Conservation (phyloP, 2,329 filamentous ascomycete genomes). For the Neopestalotiopsis sp. region DNA sequence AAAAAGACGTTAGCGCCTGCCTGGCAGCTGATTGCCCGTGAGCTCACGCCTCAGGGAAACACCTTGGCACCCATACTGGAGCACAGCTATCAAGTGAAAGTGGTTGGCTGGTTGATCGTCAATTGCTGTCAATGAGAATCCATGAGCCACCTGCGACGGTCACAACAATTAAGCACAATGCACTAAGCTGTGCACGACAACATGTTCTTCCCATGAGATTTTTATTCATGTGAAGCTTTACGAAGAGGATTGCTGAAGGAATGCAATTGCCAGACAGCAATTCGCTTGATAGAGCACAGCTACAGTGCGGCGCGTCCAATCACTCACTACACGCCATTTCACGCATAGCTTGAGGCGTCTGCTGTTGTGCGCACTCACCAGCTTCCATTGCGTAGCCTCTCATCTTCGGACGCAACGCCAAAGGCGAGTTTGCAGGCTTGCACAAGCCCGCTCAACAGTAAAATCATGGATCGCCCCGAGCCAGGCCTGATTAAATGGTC, state of each 20-base stretch:
- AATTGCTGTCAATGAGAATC: neutral
- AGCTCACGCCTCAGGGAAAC: neutral
- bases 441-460: neutral
- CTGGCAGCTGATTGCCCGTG: constrained; percentile 1
- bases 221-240: neutral
- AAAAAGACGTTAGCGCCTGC: neutral
- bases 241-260: neutral
- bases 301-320: neutral
- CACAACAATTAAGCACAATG: neutral
- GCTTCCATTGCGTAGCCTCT: neutral
- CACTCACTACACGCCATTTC: neutral
- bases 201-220: neutral
- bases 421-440: no score
- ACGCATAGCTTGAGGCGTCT: neutral
- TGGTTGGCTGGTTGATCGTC: neutral
- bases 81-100: neutral
- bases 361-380: neutral
- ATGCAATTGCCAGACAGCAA: neutral
- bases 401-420: neutral
- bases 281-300: neutral
- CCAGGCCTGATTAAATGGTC: constrained; percentile 72
- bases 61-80: neutral
- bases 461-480: constrained; percentile 60
- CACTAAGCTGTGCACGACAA: neutral
- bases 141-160: neutral